Base-by-base conservation (phyloP, 75 land plant species). In the Selaginella tamariscina region DNA sequence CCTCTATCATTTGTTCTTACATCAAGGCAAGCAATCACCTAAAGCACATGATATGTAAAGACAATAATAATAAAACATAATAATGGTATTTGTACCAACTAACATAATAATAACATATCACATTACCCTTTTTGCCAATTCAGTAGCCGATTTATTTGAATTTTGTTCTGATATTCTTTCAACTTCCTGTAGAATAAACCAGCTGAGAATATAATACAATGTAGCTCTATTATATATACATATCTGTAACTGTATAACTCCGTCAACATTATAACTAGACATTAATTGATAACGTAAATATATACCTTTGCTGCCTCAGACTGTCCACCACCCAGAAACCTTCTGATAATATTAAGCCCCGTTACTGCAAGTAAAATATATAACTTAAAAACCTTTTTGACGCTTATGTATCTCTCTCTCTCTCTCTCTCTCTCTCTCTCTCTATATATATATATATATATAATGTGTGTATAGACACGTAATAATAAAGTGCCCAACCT, bases 1-100 rank as follows among this genome's bases (percentile, higher is more conserved):
- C 99, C 97, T 64, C 72, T 73, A 79, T 95, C 89, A 82, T 95
- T 95, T 57, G 87, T 39, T 71, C 99, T 80, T 74, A 95, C 99
- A 83, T 95, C 99, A 72, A 95, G 89, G 70, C 99, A 95, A 67
- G 99, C 99, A 73, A 95, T 91, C 1, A 95, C 87, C 99, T 95
- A n/a, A n/a, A n/a, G n/a, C n/a, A n/a, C n/a, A n/a, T n/a, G n/a
- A n/a, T n/a, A n/a, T n/a, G 71, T 56, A 27, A 56, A 59, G 26
- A 8, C 8, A 26, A 59, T 5, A 59, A 59, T 59, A n/a, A 22
- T 59, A 8, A 22, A n/a, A 30, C 2, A 64, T 64, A 20, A 23
- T 11, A 27, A 64, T 9, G 65, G 65, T 20, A n/a, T 27, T 23
- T 9, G n/a, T 30, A 64, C 30, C 65, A 27, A 24, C 59, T n/a